phyloP scores from a whole-genome alignment of 345 rosid genomes.

The Eucalyptus sp. region DNA sequence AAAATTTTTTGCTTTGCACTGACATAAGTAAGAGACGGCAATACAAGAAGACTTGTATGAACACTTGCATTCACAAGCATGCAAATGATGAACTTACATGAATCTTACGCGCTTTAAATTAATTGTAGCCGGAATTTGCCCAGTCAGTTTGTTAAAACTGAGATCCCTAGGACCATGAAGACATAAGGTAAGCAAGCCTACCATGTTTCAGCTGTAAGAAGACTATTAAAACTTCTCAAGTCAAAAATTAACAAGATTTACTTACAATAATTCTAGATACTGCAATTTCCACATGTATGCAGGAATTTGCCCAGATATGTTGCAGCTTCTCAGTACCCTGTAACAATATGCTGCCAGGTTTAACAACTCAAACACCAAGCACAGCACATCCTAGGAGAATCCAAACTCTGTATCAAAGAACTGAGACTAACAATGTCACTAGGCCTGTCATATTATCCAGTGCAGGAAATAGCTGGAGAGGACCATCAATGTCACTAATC shows the following conservation, averaged over 20 bases:
- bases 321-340: conserved; percentile 34
- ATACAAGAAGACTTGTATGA: background rate
- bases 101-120: conserved; percentile 1
- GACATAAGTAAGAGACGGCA: background rate
- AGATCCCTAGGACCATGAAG: conserved; percentile 24
- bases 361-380: background rate
- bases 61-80: background rate
- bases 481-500: conserved; percentile 29
- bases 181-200: background rate
- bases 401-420: background rate
- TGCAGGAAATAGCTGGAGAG: conserved; percentile 25
- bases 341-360: background rate
- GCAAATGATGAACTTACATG: conserved; percentile 10
- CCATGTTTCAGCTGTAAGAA: no score
- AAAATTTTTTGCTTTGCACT: background rate
- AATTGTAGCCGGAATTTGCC: conserved; percentile 16
- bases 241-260: background rate
- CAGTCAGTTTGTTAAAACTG: conserved; percentile 40
- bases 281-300: conserved; percentile 2
- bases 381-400: background rate
- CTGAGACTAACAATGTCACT: conserved; percentile 14
- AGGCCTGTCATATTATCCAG: conserved; percentile 11
- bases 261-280: conserved; percentile 6
- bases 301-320: conserved; percentile 21
- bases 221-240: background rate